A percentile compares a stretch with the other conserved stretches of the same genome.
Conservation (phyloP, 1,139 yeast genomes). For the Pichia sp. region DNA sequence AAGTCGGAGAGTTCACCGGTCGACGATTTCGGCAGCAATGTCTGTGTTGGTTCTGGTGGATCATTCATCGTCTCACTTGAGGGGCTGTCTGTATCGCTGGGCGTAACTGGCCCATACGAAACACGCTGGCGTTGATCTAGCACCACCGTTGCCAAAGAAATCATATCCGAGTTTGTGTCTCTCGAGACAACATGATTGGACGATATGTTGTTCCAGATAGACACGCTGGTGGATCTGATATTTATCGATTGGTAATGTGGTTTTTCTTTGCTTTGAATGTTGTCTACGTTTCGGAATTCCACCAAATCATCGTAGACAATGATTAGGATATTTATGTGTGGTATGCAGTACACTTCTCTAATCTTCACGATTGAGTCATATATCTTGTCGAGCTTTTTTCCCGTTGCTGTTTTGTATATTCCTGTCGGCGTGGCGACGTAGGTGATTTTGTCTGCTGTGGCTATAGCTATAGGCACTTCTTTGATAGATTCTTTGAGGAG, state of each 20-base stretch:
- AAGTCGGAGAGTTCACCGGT: conserved; percentile 5
- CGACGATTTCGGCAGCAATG: neutral
- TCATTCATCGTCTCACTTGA: neutral
- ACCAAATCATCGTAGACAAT: conserved; percentile 12
- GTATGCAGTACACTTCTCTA: neutral
- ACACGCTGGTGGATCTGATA: neutral
- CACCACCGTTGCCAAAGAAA: conserved; percentile 30
- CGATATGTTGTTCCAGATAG: conserved; percentile 7
- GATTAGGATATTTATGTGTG: conserved; percentile 7
- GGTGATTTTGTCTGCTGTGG: conserved; percentile 3
- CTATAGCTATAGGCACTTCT: conserved; percentile 3
- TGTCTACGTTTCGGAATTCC: conserved; percentile 10
- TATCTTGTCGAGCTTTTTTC: neutral
- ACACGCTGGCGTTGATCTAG: conserved; percentile 7
- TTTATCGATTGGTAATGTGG: neutral
- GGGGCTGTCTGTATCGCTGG: neutral
- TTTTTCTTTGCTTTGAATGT: neutral
- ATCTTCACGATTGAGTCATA: conserved; percentile 1
- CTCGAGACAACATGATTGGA: neutral
- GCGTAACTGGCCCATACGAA: neutral
- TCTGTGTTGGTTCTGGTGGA: neutral
- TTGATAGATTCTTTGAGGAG: neutral
- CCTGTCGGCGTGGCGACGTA: conserved; percentile 10
- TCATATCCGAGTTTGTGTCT: conserved; percentile 22
- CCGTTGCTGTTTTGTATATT: conserved; percentile 2